These are phyloP conservation scores for Trichothecium sympodiale DNA, from an alignment of 2,329 filamentous ascomycete genomes.

Conservation along the genomic window DNA sequence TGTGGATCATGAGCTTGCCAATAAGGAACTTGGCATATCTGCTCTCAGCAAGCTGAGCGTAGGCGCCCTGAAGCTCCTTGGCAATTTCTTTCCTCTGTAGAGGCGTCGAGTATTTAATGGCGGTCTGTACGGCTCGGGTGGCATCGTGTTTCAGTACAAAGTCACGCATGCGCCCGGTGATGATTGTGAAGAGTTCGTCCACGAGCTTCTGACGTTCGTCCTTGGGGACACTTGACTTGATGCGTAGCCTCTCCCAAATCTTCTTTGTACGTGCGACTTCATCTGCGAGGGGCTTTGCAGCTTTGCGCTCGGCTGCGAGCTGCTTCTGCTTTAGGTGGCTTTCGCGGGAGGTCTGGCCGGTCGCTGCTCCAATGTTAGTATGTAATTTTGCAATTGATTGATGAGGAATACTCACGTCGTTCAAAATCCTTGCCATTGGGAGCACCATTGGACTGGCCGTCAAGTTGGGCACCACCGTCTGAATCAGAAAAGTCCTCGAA, in stretches of 20 bases:
- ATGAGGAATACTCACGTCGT: constrained; percentile 21
- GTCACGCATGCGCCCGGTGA: constrained; percentile 83
- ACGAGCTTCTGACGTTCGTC: constrained; percentile 83
- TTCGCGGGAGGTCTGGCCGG: constrained; percentile 64
- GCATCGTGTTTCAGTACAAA: constrained; percentile 98
- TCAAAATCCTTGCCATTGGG: constrained; percentile 28
- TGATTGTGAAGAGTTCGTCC: constrained; percentile 80
- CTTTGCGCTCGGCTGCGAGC: constrained; percentile 77
- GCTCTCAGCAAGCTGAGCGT: constrained; percentile 78
- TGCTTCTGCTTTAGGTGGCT: constrained; percentile 89
- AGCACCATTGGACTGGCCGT: constrained; percentile 19
- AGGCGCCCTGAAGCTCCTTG: constrained; percentile 73
- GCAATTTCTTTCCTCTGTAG: constrained; percentile 82
- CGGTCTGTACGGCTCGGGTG: constrained; percentile 92
- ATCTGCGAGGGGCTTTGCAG: constrained; percentile 86
- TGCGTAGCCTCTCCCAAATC: constrained; percentile 86
- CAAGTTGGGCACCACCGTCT: constrained; percentile 40
- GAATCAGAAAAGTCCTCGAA: constrained; percentile 35
- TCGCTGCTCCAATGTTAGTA: constrained; percentile 5
- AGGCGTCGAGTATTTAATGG: constrained; percentile 84
- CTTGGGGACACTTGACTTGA: constrained; percentile 85
- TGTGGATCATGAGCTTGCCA: constrained; percentile 89
- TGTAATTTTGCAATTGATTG: background rate
- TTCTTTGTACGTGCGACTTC: constrained; percentile 84
- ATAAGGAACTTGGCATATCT: constrained; percentile 97